Percentiles rank a stretch among this genome's conserved stretches.
These are phyloP conservation scores for Trypanosomatidae sp. DNA, from an alignment of 208 protist species.

Conservation along the genomic window DNA sequence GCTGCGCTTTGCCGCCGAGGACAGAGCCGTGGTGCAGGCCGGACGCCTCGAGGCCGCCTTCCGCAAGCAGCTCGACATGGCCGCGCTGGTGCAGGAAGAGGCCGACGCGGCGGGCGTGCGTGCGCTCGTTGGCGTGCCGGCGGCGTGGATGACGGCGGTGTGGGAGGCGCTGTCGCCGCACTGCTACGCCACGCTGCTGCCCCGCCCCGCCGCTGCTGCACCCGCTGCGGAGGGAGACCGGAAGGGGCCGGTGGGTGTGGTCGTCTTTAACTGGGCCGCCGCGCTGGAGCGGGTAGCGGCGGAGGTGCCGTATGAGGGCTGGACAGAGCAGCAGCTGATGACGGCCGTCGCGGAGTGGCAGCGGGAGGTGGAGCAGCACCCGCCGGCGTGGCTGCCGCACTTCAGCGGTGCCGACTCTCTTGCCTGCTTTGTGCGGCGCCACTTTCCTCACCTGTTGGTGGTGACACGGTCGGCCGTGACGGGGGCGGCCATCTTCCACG, in stretches of 20 bases:
- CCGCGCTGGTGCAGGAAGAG: background rate
- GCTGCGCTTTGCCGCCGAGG: conserved; percentile 9
- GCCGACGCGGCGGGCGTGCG: background rate
- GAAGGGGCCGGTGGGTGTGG: conserved; percentile 1
- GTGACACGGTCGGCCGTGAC: conserved; percentile 66
- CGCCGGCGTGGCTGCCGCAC: conserved; percentile 5
- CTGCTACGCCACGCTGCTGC: conserved; percentile 14
- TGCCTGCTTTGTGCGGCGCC: conserved; percentile 31
- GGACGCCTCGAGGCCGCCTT: conserved; percentile 6
- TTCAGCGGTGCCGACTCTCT: conserved; percentile 22
- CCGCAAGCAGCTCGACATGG: conserved; percentile 5
- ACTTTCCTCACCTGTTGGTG: conserved; percentile 39
- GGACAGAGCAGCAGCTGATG: conserved; percentile 48
- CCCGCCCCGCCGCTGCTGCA: too few relatives aligned
- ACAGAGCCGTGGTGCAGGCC: background rate
- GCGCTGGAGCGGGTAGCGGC: conserved; percentile 31
- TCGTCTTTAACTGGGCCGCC: conserved; percentile 52
- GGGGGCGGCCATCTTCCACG: conserved; percentile 40
- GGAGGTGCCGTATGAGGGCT: conserved; percentile 59
- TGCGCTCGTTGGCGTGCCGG: background rate
- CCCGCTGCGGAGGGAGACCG: background rate
- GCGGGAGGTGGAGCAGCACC: conserved; percentile 16
- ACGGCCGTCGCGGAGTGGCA: conserved; percentile 15
- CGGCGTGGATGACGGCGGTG: conserved; percentile 3
- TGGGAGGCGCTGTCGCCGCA: conserved; percentile 14